A percentile compares a stretch with the other conserved stretches of the same genome.
Conservation (phyloP, 2,329 filamentous ascomycete genomes). For the Scytalidium lignicola region DNA sequence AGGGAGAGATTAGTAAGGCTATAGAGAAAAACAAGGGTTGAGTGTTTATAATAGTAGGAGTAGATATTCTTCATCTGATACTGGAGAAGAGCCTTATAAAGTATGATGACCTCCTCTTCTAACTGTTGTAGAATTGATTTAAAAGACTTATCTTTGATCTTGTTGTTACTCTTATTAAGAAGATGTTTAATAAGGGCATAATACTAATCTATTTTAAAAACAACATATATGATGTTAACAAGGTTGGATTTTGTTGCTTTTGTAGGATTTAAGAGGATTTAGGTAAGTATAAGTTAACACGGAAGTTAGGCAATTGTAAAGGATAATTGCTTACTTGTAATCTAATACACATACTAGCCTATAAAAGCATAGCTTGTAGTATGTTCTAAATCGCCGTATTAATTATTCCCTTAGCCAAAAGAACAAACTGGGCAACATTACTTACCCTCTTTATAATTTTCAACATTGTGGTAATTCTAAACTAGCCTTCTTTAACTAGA, state of each 20-base stretch:
- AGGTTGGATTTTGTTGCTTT: slow-evolving; percentile 3
- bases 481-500: slow-evolving; percentile 5
- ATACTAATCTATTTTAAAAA: slow-evolving; percentile 10
- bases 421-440: slow-evolving; percentile 5
- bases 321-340: slow-evolving; percentile 4
- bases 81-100: slow-evolving; percentile 34
- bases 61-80: slow-evolving; percentile 38
- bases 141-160: slow-evolving; percentile 4
- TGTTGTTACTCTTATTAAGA: not conserved
- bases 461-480: slow-evolving; percentile 1
- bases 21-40: slow-evolving; percentile 22
- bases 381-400: slow-evolving; percentile 6
- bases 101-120: slow-evolving; percentile 24
- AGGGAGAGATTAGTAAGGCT: slow-evolving; percentile 22
- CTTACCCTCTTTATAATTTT: slow-evolving; percentile 4
- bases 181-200: slow-evolving; percentile 7
- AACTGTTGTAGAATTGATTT: slow-evolving; percentile 12
- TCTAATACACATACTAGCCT: slow-evolving; percentile 6
- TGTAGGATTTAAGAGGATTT: slow-evolving; percentile 8
- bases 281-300: slow-evolving; percentile 1
- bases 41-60: slow-evolving; percentile 30
- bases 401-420: slow-evolving; percentile 5
- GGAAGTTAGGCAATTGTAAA: not conserved
- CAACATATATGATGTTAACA: slow-evolving; percentile 4
- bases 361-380: slow-evolving; percentile 8